These are phyloP conservation scores for Pseudodiploospora longispora DNA, from an alignment of 2,329 filamentous ascomycete genomes.

Conservation along the genomic window DNA sequence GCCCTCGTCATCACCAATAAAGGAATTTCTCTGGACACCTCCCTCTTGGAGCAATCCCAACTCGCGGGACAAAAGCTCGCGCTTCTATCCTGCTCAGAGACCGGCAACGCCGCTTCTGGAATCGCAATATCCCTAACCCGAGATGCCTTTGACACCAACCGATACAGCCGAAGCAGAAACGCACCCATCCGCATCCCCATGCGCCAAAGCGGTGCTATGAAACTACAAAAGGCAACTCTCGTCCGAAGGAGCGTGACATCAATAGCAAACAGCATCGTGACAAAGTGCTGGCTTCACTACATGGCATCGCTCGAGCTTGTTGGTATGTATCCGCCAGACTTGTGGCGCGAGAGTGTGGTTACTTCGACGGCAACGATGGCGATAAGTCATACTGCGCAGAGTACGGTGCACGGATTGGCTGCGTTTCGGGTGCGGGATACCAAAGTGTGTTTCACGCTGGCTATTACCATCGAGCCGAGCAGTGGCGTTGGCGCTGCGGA, in stretches of 20 bases:
- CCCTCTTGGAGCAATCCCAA: neutral
- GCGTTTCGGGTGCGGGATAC: neutral
- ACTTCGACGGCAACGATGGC: slow-evolving; percentile 8
- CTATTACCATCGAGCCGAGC: neutral
- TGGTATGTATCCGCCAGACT: neutral
- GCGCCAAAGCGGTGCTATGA: neutral
- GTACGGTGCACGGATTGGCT: neutral
- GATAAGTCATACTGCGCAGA: neutral
- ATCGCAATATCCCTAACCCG: slow-evolving; percentile 6
- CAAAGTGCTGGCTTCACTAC: slow-evolving; percentile 8
- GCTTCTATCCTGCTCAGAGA: slow-evolving; percentile 7
- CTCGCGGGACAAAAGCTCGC: slow-evolving; percentile 3
- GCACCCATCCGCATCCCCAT: slow-evolving; percentile 1
- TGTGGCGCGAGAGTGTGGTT: slow-evolving; percentile 4
- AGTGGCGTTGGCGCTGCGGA: neutral
- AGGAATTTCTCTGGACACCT: slow-evolving; percentile 3
- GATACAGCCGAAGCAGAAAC: slow-evolving; percentile 8
- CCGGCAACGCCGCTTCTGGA: slow-evolving; percentile 5
- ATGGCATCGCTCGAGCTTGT: neutral
- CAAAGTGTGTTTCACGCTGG: slow-evolving; percentile 1
- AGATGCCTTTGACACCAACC: neutral
- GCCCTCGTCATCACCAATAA: slow-evolving; percentile 11
- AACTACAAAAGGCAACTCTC: slow-evolving; percentile 6
- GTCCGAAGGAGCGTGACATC: slow-evolving; percentile 3
- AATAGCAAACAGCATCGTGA: neutral